Percentiles rank a stretch among this genome's conserved stretches.
Conservation (phyloP, 768 basidiomycete species). For the Leucocoprinus sp. region DNA sequence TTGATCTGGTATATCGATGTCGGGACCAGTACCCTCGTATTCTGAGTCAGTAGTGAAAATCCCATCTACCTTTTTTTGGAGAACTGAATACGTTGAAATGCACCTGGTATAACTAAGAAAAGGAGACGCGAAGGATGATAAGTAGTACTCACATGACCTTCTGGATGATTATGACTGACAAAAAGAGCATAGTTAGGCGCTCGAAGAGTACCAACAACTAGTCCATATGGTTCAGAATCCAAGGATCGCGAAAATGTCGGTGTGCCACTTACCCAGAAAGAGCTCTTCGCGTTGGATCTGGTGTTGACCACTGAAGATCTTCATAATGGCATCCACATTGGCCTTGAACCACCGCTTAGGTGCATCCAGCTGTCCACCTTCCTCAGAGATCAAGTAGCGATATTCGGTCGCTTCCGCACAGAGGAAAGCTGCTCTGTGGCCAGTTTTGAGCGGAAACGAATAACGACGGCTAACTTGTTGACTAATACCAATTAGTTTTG, state of each 20-base stretch:
- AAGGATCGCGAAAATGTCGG: background rate
- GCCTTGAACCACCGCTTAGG: conserved; percentile 20
- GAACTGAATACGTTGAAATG: conserved; percentile 17
- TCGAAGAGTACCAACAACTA: conserved; percentile 16
- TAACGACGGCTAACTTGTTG: conserved; percentile 10
- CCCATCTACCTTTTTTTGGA: conserved; percentile 15
- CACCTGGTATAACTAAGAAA: conserved; percentile 8
- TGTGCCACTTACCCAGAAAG: conserved; percentile 14
- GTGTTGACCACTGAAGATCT: conserved; percentile 16
- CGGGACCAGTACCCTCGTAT: conserved; percentile 12
- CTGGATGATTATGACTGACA: conserved; percentile 18
- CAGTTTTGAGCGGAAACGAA: conserved; percentile 12
- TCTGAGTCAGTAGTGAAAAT: conserved; percentile 14
- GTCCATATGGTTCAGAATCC: background rate
- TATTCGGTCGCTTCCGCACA: conserved; percentile 20
- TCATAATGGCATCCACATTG: conserved; percentile 16
- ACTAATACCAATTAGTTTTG: background rate
- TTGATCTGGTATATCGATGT: conserved; percentile 1
- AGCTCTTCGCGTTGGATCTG: conserved; percentile 18
- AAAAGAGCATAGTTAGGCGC: conserved; percentile 18
- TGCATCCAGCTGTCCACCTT: conserved; percentile 15
- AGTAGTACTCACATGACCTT: conserved; percentile 15
- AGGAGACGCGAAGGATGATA: background rate
- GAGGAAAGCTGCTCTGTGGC: conserved; percentile 17
- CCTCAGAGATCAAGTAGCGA: conserved; percentile 15